Conservation (phyloP, 2,329 filamentous ascomycete genomes). For the Phaeoacremonium minimum region DNA sequence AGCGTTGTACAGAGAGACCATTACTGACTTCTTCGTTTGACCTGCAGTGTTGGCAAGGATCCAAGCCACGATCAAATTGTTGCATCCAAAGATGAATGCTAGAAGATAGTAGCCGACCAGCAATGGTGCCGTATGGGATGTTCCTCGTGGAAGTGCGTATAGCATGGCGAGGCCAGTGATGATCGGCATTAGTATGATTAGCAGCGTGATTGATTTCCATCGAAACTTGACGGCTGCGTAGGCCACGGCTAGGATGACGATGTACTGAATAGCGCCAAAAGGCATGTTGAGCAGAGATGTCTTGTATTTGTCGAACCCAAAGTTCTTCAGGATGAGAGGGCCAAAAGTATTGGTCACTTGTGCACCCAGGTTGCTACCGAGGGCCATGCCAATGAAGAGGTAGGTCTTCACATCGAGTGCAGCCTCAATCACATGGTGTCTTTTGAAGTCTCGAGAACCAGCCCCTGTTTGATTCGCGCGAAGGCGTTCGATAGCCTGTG, state of each 20-base stretch:
- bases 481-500: conserved; percentile 67
- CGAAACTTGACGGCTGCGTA: conserved; percentile 53
- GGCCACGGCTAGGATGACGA: conserved; percentile 54
- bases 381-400: conserved; percentile 55
- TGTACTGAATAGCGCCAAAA: conserved; percentile 57
- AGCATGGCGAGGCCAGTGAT: conserved; percentile 55
- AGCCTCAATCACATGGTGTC: conserved; percentile 56
- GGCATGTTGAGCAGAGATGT: conserved; percentile 64
- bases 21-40: conserved; percentile 61
- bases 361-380: conserved; percentile 62
- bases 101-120: conserved; percentile 62
- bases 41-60: conserved; percentile 66
- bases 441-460: conserved; percentile 65
- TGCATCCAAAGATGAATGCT: conserved; percentile 61
- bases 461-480: conserved; percentile 73
- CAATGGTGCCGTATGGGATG: conserved; percentile 37
- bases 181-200: conserved; percentile 51
- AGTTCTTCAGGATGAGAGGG: conserved; percentile 55
- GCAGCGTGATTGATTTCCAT: conserved; percentile 52
- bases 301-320: conserved; percentile 54
- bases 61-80: conserved; percentile 64
- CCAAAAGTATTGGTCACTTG: conserved; percentile 62
- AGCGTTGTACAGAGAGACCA: conserved; percentile 62
- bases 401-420: conserved; percentile 47
- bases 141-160: conserved; percentile 43